These are phyloP conservation scores for Lecanosticta acicola DNA, from an alignment of 2,329 filamentous ascomycete species.

Conservation along the genomic window DNA sequence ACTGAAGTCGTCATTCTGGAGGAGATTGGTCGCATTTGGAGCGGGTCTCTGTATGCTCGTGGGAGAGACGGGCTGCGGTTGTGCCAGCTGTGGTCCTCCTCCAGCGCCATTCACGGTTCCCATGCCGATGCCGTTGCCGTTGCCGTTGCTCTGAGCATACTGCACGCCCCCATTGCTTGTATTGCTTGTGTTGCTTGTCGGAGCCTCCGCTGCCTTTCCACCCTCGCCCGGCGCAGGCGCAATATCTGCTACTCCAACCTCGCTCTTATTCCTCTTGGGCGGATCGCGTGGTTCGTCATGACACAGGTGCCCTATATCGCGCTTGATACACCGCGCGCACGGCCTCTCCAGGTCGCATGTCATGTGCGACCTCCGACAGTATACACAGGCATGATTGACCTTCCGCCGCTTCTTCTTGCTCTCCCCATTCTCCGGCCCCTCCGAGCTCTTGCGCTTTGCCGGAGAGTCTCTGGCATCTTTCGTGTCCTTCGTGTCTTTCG, in stretches of 20 bases:
- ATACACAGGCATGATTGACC: conserved; percentile 52
- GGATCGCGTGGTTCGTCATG: conserved; percentile 93
- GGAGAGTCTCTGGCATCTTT: background rate
- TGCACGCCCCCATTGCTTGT: conserved; percentile 13
- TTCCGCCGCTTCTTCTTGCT: conserved; percentile 47
- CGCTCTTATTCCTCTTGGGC: conserved; percentile 70
- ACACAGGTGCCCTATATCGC: conserved; percentile 96
- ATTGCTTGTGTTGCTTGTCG: too few species aligned
- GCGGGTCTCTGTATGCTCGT: conserved; percentile 55
- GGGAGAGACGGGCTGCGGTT: conserved; percentile 63
- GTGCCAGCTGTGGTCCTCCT: conserved; percentile 58
- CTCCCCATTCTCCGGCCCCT: conserved; percentile 17
- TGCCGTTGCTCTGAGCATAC: conserved; percentile 12
- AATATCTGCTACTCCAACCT: conserved; percentile 34
- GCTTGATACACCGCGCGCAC: conserved; percentile 95
- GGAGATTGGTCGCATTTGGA: conserved; percentile 39
- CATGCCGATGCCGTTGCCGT: conserved; percentile 10
- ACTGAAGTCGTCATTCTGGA: conserved; percentile 58
- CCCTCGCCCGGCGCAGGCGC: conserved; percentile 25
- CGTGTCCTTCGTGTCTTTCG: background rate
- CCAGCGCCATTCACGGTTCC: conserved; percentile 8
- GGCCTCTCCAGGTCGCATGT: conserved; percentile 68
- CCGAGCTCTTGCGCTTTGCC: conserved; percentile 23
- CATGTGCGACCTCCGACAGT: conserved; percentile 51
- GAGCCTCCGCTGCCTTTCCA: conserved; percentile 19